Conservation (phyloP, 2,329 filamentous ascomycete genomes). For the Fusarium nelsonii region DNA sequence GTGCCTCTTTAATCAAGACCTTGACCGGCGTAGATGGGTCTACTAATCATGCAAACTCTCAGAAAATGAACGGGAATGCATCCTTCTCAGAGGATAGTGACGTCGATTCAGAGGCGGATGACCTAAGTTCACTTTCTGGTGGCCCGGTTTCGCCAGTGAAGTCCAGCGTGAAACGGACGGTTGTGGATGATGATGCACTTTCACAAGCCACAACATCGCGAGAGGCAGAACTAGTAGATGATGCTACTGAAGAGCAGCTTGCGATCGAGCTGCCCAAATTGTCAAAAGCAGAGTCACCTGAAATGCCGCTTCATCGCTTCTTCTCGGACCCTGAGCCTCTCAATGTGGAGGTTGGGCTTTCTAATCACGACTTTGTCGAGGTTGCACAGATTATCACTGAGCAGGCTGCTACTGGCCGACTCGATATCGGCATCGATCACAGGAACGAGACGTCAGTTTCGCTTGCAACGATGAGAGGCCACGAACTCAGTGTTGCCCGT, state of each 20-base stretch:
- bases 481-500: constrained; percentile 60
- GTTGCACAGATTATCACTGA: constrained; percentile 79
- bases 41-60: constrained; percentile 52
- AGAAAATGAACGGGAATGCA: constrained; percentile 52
- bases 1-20: constrained; percentile 45
- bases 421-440: constrained; percentile 52
- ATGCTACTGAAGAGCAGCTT: constrained; percentile 59
- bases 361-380: constrained; percentile 72
- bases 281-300: constrained; percentile 61
- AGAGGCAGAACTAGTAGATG: constrained; percentile 62
- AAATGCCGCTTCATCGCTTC: constrained; percentile 65
- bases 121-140: constrained; percentile 63
- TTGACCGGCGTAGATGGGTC: constrained; percentile 47
- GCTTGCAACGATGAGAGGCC: constrained; percentile 53
- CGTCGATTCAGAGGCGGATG: constrained; percentile 67
- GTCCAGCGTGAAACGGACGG: constrained; percentile 58
- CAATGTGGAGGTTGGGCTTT: constrained; percentile 58
- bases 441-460: constrained; percentile 34
- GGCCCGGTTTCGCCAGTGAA: constrained; percentile 65
- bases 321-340: constrained; percentile 71
- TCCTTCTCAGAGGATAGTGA: constrained; percentile 65
- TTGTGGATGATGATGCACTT: constrained; percentile 67
- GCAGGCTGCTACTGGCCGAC: constrained; percentile 69
- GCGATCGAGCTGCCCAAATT: constrained; percentile 64
- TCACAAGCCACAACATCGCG: constrained; percentile 65